Base-by-base conservation (phyloP, 2,329 filamentous ascomycete genomes). In the Pseudocercospora macadamiae region DNA sequence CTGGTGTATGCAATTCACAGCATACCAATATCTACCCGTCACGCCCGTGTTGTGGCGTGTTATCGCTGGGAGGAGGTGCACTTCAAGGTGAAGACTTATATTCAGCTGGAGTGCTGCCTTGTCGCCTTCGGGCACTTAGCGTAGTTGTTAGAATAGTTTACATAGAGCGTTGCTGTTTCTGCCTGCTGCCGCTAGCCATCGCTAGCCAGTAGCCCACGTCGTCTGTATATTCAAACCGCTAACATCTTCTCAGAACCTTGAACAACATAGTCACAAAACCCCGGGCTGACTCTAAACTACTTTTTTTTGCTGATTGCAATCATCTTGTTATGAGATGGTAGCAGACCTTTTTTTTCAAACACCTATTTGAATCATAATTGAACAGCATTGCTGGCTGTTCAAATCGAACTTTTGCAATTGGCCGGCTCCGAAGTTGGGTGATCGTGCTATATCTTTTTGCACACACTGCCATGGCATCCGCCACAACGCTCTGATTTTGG, bases 21-120 rank as follows among this genome's bases (percentile, higher is more conserved):
- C 53, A 52, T 57, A 39, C 32, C 25, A 37, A 32, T 49, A 51
- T 45, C 51, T 49, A 36, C 28, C 25, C 34, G 45, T 49, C 26
- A 44, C 23, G 55, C 51, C 39, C 56, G 23, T 48, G 47, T 47
- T 55, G 47, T 51, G 57, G 26, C 32, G 32, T 57, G 25, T 51
- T 56, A 48, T 39, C 34, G 54, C 52, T 16, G 25, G 25, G 48
- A 39, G 54, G 60, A 52, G 45, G 54, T 49, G 36, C 34, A 42
- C 10, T 30, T 14, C 18, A 18, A 26, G 19, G 30, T 30, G 18
- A 21, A 37, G 48, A 21, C n/a, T 18, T 51, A 51, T 36, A 36
- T 19, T 16, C 48, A 18, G 8, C 18, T 19, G 21, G 25, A 21
- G 21, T 36, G 18, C 4, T 2, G 18, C 19, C 19, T 51, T 32